These are phyloP conservation scores for Penicillium sp. DNA, from an alignment of 2,329 filamentous ascomycete genomes.

Conservation along the genomic window DNA sequence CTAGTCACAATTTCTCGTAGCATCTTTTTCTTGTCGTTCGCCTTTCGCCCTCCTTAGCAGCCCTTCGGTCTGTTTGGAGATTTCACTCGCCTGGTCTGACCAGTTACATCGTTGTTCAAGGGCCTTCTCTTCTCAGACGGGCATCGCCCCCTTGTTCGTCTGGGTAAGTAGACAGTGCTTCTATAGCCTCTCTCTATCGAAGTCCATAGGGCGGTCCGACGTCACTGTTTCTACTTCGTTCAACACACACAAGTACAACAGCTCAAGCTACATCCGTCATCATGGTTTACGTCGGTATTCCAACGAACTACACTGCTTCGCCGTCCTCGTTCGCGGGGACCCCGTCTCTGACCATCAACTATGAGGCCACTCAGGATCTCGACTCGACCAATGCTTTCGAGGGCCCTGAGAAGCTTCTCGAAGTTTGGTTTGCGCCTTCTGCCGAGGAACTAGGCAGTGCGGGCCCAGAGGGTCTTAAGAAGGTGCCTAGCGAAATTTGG, in stretches of 20 bases:
- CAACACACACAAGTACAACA: slow-evolving; percentile 12
- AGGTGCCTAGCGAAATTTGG: slow-evolving; percentile 79
- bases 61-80: slow-evolving; percentile 52
- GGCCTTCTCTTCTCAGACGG: slow-evolving; percentile 96
- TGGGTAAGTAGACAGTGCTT: slow-evolving; percentile 96
- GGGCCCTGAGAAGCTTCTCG: slow-evolving; percentile 94
- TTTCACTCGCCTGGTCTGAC: slow-evolving; percentile 73
- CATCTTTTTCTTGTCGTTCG: slow-evolving; percentile 71
- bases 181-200: slow-evolving; percentile 48
- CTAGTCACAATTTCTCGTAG: slow-evolving; percentile 84
- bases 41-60: slow-evolving; percentile 81
- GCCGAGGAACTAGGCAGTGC: slow-evolving; percentile 65
- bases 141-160: slow-evolving; percentile 85
- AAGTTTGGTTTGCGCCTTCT: slow-evolving; percentile 94
- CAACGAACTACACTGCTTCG: slow-evolving; percentile 76
- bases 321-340: slow-evolving; percentile 72
- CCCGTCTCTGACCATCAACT: slow-evolving; percentile 93
- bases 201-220: slow-evolving; percentile 24
- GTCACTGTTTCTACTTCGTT: slow-evolving; percentile 19
- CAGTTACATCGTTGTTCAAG: slow-evolving; percentile 72
- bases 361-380: slow-evolving; percentile 84
- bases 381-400: slow-evolving; percentile 97
- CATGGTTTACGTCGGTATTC: slow-evolving; percentile 81
- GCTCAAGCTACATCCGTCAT: slow-evolving; percentile 26
- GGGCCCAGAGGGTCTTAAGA: slow-evolving; percentile 75